phyloP scores from a whole-genome alignment of 1,284 basidiomycete genomes.

The Pseudozyma sp. region DNA sequence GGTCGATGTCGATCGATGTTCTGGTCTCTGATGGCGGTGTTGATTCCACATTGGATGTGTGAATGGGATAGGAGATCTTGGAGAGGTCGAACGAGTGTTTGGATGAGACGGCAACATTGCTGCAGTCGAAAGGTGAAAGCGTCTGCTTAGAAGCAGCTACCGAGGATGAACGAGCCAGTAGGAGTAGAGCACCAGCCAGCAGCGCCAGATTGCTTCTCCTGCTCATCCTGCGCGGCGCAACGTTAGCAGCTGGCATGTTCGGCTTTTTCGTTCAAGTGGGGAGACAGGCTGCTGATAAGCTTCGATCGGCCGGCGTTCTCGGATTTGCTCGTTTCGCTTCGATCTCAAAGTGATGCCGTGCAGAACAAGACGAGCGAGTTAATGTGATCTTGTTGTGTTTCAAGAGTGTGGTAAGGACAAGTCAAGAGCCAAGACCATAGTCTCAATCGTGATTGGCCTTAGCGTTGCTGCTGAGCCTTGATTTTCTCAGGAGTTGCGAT shows the following conservation, averaged over 20 bases:
- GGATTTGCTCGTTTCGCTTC: too few relatives aligned
- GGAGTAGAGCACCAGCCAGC: slow-evolving; percentile 18
- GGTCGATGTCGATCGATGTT: slow-evolving; percentile 47
- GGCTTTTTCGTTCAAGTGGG: slow-evolving; percentile 3
- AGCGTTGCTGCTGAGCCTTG: slow-evolving; percentile 4
- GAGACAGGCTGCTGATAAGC: neutral
- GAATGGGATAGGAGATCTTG: slow-evolving; percentile 48
- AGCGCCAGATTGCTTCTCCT: slow-evolving; percentile 5
- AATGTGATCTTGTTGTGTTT: neutral
- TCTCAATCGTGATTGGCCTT: neutral
- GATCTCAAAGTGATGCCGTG: too few relatives aligned
- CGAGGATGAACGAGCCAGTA: slow-evolving; percentile 11
- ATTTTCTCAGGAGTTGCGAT: slow-evolving; percentile 1
- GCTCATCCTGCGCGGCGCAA: slow-evolving; percentile 6
- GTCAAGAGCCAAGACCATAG: neutral
- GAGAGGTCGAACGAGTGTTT: slow-evolving; percentile 45
- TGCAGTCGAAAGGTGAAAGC: slow-evolving; percentile 48
- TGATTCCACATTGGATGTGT: slow-evolving; percentile 36
- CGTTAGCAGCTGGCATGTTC: slow-evolving; percentile 12
- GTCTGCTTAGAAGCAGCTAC: slow-evolving; percentile 31
- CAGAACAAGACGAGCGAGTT: neutral
- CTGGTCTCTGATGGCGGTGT: slow-evolving; percentile 47
- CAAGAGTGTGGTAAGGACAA: neutral
- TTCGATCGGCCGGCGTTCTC: too few relatives aligned
- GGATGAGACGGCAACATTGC: slow-evolving; percentile 36